Base-by-base conservation (phyloP, 2,329 filamentous ascomycete species). In the Cephalotrichum gorgonifer region DNA sequence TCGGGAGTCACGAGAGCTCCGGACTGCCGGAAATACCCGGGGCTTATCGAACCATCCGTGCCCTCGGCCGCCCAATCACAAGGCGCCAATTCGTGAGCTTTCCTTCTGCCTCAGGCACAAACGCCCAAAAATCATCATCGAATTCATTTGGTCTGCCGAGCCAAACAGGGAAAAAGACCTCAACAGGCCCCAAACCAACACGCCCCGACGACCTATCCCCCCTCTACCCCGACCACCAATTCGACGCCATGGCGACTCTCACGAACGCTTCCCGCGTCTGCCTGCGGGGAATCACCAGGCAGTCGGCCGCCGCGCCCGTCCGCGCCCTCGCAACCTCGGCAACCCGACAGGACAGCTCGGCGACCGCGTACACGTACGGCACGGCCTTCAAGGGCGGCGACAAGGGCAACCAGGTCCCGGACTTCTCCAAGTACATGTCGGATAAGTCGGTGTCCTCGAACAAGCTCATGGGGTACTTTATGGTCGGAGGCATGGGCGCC, bases 401-500 rank as follows among this genome's bases (percentile, higher is more conserved):
- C 59, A 74, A 73, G 64, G 72, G 67, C 59, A 82, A 76, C 68
- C 81, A 86, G 69, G 85, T 97, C 64, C 93, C 93, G 58, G 83
- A 86, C 73, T 97, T 95, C 71, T 80, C 80, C 68, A 85, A 89
- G 67, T 98, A 98, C 76, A 75, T 83, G 71, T 84, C 79, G 70
- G 83, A 81, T 66, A 73, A 74, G 56, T 71, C 72, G 59, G 75
- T 84, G 67, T 78, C 73, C 58, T 75, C 76, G 62, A 95, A 95
- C 73, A 85, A 90, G 75, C 75, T 95, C 59, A 93, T 95, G 70
- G 83, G 84, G 62, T 98, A 98, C 80, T 97, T 98, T 74, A 95
- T 97, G 88, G 93, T 95, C 57, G 93, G 93, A 62, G 84, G 88
- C 50, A 85, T 98, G 78, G 93, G 93, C 65, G 85, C 93, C 63